Conservation (phyloP, 2,329 filamentous ascomycete species). For the Pestalotiopsis sp. region DNA sequence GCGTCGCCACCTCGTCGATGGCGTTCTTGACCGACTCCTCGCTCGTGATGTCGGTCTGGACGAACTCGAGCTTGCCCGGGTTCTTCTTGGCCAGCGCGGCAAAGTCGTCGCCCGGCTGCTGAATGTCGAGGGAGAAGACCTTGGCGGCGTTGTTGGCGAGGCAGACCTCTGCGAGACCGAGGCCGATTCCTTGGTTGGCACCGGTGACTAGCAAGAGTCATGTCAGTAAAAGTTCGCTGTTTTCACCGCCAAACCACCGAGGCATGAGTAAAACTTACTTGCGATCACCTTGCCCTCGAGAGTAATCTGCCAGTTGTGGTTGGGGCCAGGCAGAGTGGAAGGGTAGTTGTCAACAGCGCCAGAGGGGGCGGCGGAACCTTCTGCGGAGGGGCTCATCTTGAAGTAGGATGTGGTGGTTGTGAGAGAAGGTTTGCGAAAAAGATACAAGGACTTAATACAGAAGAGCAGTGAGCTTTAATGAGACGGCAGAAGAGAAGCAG, state of each 20-base stretch:
- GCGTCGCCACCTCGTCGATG: conserved; percentile 39
- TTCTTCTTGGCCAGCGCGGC: conserved; percentile 38
- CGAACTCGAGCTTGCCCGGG: conserved; percentile 42
- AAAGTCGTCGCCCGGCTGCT: conserved; percentile 38
- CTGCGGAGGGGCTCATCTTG: conserved; percentile 18
- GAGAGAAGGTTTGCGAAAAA: neutral
- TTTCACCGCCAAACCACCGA: neutral
- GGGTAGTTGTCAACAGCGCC: conserved; percentile 21
- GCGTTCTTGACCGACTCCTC: conserved; percentile 41
- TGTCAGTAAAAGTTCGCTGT: neutral
- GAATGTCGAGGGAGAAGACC: conserved; percentile 43
- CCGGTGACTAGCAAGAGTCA: conserved; percentile 34
- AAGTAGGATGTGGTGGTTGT: neutral
- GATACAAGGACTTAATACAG: neutral
- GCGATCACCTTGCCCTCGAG: conserved; percentile 40
- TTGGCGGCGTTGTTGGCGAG: conserved; percentile 42
- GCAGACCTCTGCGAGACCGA: conserved; percentile 48
- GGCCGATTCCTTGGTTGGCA: conserved; percentile 46
- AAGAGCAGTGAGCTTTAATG: neutral
- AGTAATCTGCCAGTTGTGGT: conserved; percentile 36
- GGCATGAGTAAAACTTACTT: conserved; percentile 27
- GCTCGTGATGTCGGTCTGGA: conserved; percentile 46
- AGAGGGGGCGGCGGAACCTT: conserved; percentile 7
- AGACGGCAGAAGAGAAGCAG: neutral
- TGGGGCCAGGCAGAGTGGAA: conserved; percentile 33